Conservation (phyloP, 768 basidiomycete genomes). For the Amanita pallidorosea region DNA sequence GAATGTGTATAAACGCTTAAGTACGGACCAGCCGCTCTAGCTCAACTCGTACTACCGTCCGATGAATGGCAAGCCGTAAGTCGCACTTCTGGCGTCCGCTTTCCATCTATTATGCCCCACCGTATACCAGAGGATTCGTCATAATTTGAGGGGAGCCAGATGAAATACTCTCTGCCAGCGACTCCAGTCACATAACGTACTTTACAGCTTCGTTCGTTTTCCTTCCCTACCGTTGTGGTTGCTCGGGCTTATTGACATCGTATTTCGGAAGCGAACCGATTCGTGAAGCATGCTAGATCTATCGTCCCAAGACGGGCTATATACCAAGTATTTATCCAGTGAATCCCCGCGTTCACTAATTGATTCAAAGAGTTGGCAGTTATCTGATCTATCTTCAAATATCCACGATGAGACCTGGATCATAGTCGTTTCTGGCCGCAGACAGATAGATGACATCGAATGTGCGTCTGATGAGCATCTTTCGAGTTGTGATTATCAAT, state of each 20-base stretch:
- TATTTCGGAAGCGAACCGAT: constrained; percentile 14
- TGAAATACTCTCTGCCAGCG: not conserved
- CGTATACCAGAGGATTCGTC: not conserved
- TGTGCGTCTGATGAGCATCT: constrained; percentile 32
- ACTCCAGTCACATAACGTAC: too few relatives aligned
- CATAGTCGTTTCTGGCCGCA: constrained; percentile 28
- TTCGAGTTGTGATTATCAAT: constrained; percentile 17
- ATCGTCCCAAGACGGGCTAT: too few relatives aligned
- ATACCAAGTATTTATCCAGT: constrained; percentile 13
- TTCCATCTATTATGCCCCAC: not conserved
- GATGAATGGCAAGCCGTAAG: not conserved
- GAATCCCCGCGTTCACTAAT: not conserved
- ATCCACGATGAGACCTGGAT: constrained; percentile 32
- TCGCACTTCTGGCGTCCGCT: not conserved
- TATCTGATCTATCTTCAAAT: constrained; percentile 27
- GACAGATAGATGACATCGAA: constrained; percentile 32
- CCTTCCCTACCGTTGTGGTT: not conserved
- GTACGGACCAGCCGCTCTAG: too few relatives aligned
- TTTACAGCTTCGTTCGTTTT: not conserved
- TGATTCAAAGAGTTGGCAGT: constrained; percentile 6
- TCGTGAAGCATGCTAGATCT: constrained; percentile 13
- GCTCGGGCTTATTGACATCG: constrained; percentile 13
- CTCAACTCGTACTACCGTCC: not conserved
- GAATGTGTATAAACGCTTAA: too few relatives aligned
- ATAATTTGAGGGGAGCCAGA: not conserved